Evolutionary conservation across 371 early-diverging fungal species (phyloP).

Genomic region (Actinomortierella wolfii): DNA sequence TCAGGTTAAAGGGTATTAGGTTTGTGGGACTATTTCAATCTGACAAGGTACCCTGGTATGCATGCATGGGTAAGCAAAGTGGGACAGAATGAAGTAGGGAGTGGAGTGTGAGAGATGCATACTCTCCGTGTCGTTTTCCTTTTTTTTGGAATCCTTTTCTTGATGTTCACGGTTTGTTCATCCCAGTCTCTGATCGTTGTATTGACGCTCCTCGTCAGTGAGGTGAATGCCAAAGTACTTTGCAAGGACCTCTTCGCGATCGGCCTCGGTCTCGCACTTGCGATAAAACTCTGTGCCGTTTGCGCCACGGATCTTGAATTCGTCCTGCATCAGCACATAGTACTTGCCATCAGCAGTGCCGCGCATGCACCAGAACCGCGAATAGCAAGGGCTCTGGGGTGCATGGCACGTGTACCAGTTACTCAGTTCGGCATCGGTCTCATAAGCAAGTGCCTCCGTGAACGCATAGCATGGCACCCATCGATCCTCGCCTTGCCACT

Average conservation of each 20-base stretch:
- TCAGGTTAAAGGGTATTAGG: too few relatives aligned
- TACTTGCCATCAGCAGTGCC: slow-evolving; percentile 17
- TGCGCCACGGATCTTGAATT: slow-evolving; percentile 13
- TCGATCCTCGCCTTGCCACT: too few relatives aligned
- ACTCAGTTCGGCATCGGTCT: slow-evolving; percentile 9
- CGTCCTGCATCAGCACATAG: slow-evolving; percentile 1
- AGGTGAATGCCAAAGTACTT: slow-evolving; percentile 25
- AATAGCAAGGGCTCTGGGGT: slow-evolving; percentile 4
- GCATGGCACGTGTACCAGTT: slow-evolving; percentile 13
- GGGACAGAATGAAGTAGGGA: too few relatives aligned
- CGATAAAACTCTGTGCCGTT: slow-evolving; percentile 2
- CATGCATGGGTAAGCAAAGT: too few relatives aligned
- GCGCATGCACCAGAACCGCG: slow-evolving; percentile 15
- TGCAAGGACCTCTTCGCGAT: slow-evolving; percentile 14
- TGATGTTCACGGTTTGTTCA: too few relatives aligned
- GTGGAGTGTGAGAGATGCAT: too few relatives aligned
- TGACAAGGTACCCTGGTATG: too few relatives aligned
- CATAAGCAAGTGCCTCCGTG: slow-evolving; percentile 14
- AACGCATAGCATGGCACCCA: slow-evolving; percentile 25
- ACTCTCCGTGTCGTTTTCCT: too few relatives aligned
- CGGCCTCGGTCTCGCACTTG: slow-evolving; percentile 15
- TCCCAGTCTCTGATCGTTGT: slow-evolving; percentile 27
- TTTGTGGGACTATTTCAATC: too few relatives aligned
- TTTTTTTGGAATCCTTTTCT: too few relatives aligned
- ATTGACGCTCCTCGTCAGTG: slow-evolving; percentile 21